phyloP scores from a whole-genome alignment of 2,329 filamentous ascomycete species.

The Fulvia fulva region DNA sequence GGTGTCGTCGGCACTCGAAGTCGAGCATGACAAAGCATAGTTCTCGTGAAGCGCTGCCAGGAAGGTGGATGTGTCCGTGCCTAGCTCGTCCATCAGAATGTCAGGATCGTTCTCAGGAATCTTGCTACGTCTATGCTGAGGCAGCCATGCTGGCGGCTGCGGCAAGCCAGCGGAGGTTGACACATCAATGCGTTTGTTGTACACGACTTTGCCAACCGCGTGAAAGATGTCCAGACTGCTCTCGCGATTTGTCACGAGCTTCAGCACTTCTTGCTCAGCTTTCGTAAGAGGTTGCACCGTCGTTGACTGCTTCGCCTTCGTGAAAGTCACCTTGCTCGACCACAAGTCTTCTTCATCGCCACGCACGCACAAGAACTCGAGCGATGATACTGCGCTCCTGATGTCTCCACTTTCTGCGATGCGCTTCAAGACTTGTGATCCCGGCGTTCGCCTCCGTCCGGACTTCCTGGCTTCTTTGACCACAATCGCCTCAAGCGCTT shows the following conservation, averaged over 20 bases:
- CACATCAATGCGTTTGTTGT: slow-evolving; percentile 78
- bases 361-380: slow-evolving; percentile 88
- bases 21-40: slow-evolving; percentile 78
- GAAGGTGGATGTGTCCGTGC: slow-evolving; percentile 87
- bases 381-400: slow-evolving; percentile 81
- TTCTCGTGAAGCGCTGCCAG: slow-evolving; percentile 91
- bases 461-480: slow-evolving; percentile 81
- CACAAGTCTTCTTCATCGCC: slow-evolving; percentile 70
- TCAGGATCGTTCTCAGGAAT: slow-evolving; percentile 51
- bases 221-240: slow-evolving; percentile 92
- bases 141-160: slow-evolving; percentile 46
- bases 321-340: slow-evolving; percentile 69
- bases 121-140: slow-evolving; percentile 42
- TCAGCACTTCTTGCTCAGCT: slow-evolving; percentile 73
- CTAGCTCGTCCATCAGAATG: slow-evolving; percentile 83
- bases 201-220: slow-evolving; percentile 89
- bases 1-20: slow-evolving; percentile 55
- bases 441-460: slow-evolving; percentile 69
- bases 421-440: slow-evolving; percentile 70
- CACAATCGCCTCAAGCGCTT: slow-evolving; percentile 76
- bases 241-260: slow-evolving; percentile 80
- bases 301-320: slow-evolving; percentile 61
- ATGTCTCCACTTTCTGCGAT: slow-evolving; percentile 88
- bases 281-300: slow-evolving; percentile 63
- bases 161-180: slow-evolving; percentile 34